These are phyloP conservation scores for Salix exigua DNA, from an alignment of 345 rosid species.

Conservation along the genomic window DNA sequence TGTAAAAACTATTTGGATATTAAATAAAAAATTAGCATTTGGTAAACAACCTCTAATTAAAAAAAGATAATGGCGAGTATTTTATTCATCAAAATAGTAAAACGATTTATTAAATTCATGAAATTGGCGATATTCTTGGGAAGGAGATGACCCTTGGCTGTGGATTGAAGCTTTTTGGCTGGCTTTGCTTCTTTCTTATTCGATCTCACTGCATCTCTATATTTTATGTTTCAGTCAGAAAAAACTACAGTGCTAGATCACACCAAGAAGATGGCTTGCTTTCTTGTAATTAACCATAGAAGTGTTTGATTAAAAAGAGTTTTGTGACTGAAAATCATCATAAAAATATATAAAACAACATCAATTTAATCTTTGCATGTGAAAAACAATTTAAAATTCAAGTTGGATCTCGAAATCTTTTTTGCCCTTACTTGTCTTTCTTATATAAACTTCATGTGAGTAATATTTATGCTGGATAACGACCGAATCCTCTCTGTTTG, in stretches of 20 bases:
- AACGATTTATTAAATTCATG: background rate
- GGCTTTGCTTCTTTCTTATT: background rate
- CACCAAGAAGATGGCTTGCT: background rate
- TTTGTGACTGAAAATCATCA: background rate
- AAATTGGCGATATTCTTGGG: background rate
- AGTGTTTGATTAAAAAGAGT: background rate
- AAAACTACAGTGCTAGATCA: background rate
- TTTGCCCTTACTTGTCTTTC: too few species aligned
- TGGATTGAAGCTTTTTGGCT: constrained; percentile 1
- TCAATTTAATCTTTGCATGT: too few species aligned
- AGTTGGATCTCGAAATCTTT: too few species aligned
- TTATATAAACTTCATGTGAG: too few species aligned
- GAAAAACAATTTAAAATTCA: too few species aligned
- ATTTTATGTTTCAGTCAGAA: background rate
- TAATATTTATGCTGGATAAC: background rate
- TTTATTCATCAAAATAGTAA: too few species aligned
- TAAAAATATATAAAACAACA: too few species aligned
- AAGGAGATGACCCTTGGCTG: background rate
- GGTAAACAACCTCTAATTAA: background rate
- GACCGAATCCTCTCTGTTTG: background rate
- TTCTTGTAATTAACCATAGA: background rate
- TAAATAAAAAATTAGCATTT: background rate
- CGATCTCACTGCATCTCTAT: background rate
- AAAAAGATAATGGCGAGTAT: background rate
- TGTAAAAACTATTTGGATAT: background rate